Evolutionary conservation across 768 basidiomycete genomes (phyloP), one percentile per base, ranked within the genome.

Genomic region (Leccinum boreale): DNA sequence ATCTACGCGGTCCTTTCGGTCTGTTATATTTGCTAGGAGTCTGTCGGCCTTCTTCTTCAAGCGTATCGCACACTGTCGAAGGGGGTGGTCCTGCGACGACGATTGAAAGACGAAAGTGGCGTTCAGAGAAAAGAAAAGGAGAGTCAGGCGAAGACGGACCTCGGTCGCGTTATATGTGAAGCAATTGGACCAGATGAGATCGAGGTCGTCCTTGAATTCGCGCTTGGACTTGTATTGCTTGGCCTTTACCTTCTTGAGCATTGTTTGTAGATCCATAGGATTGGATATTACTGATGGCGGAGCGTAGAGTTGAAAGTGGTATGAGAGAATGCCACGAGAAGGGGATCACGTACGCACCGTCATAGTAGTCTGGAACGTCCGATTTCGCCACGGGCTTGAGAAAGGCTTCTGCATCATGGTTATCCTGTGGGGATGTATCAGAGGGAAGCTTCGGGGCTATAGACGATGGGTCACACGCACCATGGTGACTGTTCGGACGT

Each of bases 111-210:
- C 45, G 33, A 50, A 36, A 0, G 54, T 10, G 10, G 23, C 0
- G 39, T 23, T 60, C 23, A 57, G 48, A 19, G 31, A 15, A 36
- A 36, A 48, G 53, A 42, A 24, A 50, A n/a, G 14, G 46, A 44
- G 4, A 17, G 48, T 24, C 8, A 45, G 23, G 14, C 26, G n/a
- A 24, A 47, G n/a, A 80, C 89, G 59, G 64, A 93, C 95, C 78
- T 94, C 90, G 11, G 86, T 82, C 17, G 91, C 87, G 72, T 99
- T 99, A 73, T 98, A 98, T 5, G 82, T 85, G 61, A 89, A 83
- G 73, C 96, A 98, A 63, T 98, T 99, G 48, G 85, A 85, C 97
- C 97, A 99, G 63, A 99, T 98, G 60, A 98, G 83, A 63, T 96
- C 92, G 45, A 99, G 78, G 75, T 99, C 97, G 58, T 91, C 88